phyloP scores from a whole-genome alignment of 1,139 yeast species.

The Kazachstania sp. region DNA sequence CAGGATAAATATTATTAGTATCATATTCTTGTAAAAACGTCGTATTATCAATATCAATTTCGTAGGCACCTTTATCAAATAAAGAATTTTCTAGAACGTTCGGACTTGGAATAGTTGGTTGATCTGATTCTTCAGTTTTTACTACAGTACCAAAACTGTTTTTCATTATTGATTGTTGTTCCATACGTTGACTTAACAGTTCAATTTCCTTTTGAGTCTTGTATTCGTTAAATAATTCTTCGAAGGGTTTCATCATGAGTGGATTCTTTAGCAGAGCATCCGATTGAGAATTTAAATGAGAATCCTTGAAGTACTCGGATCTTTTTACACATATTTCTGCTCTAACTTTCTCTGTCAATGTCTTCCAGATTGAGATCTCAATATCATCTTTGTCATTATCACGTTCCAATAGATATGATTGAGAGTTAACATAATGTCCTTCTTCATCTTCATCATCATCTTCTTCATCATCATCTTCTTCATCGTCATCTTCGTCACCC shows the following conservation, averaged over 20 bases:
- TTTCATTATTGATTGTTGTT: slow-evolving; percentile 29
- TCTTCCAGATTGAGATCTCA: slow-evolving; percentile 74
- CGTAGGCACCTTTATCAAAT: slow-evolving; percentile 22
- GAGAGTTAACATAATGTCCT: slow-evolving; percentile 23
- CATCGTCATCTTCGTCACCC: slow-evolving; percentile 10
- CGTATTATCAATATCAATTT: slow-evolving; percentile 29
- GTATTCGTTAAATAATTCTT: slow-evolving; percentile 24
- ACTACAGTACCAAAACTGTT: slow-evolving; percentile 29
- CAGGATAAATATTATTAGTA: slow-evolving; percentile 71
- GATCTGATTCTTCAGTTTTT: slow-evolving; percentile 16
- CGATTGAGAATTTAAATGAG: slow-evolving; percentile 51
- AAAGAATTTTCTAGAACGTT: slow-evolving; percentile 12
- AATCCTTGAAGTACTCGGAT: slow-evolving; percentile 52
- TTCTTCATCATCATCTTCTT: slow-evolving; percentile 18
- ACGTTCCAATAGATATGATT: slow-evolving; percentile 33
- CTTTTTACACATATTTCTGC: slow-evolving; percentile 68
- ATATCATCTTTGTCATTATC: slow-evolving; percentile 55
- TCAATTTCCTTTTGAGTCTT: slow-evolving; percentile 27
- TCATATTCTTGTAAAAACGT: slow-evolving; percentile 76
- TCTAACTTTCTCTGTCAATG: slow-evolving; percentile 67
- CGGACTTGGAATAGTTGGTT: slow-evolving; percentile 2
- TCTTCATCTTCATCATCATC: slow-evolving; percentile 31
- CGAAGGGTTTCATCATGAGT: slow-evolving; percentile 43
- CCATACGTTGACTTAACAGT: slow-evolving; percentile 20
- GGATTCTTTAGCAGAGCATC: slow-evolving; percentile 60